phyloP scores from a whole-genome alignment of 257 asterid genomes.

The Solanum gracilifrons region DNA sequence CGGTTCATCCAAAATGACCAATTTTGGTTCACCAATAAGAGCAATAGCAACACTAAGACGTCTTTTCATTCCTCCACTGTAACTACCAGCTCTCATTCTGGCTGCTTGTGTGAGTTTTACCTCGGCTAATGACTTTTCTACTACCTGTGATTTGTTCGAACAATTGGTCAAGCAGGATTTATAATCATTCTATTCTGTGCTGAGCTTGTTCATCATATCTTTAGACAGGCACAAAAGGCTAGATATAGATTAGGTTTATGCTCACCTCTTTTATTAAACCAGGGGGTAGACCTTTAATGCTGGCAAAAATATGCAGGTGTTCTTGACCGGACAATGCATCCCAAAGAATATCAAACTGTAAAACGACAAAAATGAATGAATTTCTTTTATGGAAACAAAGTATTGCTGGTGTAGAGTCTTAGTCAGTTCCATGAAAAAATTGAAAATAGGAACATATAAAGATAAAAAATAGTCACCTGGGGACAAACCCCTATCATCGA shows the following conservation, averaged over 20 bases:
- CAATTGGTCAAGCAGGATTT: neutral
- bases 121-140: conserved; percentile 52
- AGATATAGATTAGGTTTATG: neutral
- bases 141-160: conserved; percentile 33
- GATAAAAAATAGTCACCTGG: conserved; percentile 44
- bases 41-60: conserved; percentile 95
- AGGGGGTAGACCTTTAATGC: conserved; percentile 72
- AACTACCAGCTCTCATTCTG: conserved; percentile 68
- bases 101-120: conserved; percentile 81
- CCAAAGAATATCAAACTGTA: conserved; percentile 90
- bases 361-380: conserved; percentile 9
- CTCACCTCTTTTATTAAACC: conserved; percentile 46
- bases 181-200: neutral
- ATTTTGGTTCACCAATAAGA: conserved; percentile 80
- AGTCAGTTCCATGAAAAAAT: neutral
- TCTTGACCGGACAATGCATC: conserved; percentile 83
- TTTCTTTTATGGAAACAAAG: neutral
- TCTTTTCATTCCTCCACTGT: conserved; percentile 94
- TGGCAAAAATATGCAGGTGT: conserved; percentile 79
- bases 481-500: conserved; percentile 95
- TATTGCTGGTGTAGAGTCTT: neutral
- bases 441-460: conserved; percentile 1
- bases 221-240: neutral
- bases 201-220: neutral
- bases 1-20: conserved; percentile 84